phyloP scores from a whole-genome alignment of 352 stramenopile genomes.

The Phytophthora sp. region DNA sequence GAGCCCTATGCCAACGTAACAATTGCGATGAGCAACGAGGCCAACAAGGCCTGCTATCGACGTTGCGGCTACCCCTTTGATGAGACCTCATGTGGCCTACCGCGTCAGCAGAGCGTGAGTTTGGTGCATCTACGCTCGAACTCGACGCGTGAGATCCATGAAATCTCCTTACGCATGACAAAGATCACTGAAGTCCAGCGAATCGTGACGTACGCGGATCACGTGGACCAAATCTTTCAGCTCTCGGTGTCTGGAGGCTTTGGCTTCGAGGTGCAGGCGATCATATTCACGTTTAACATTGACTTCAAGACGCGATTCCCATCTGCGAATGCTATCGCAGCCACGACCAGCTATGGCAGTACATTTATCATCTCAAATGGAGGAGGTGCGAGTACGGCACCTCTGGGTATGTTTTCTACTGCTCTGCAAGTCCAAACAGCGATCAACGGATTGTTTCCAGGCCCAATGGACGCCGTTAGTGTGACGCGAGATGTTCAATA shows the following conservation, averaged over 20 bases:
- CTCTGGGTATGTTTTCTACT: slow-evolving; percentile 62
- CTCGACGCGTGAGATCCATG: slow-evolving; percentile 69
- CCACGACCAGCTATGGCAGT: slow-evolving; percentile 45
- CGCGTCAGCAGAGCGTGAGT: slow-evolving; percentile 72
- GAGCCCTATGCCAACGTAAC: slow-evolving; percentile 80
- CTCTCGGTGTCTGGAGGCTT: slow-evolving; percentile 59
- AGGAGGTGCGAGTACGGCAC: slow-evolving; percentile 9
- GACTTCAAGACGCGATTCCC: slow-evolving; percentile 57
- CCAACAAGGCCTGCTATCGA: slow-evolving; percentile 65
- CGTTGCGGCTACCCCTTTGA: slow-evolving; percentile 76
- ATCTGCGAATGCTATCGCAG: slow-evolving; percentile 36
- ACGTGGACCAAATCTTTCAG: slow-evolving; percentile 60
- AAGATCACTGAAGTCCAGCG: slow-evolving; percentile 70
- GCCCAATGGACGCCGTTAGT: slow-evolving; percentile 27
- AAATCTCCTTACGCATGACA: slow-evolving; percentile 53
- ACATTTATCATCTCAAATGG: slow-evolving; percentile 49
- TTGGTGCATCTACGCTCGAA: slow-evolving; percentile 58
- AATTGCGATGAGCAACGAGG: slow-evolving; percentile 81
- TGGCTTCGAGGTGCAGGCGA: slow-evolving; percentile 43
- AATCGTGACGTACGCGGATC: slow-evolving; percentile 59
- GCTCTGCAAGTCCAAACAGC: slow-evolving; percentile 47
- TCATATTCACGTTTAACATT: slow-evolving; percentile 58
- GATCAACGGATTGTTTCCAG: slow-evolving; percentile 47
- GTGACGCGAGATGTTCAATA: slow-evolving; percentile 46
- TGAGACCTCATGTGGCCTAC: slow-evolving; percentile 52